Evolutionary conservation across 306 rosid species (phyloP).

Genomic region (Pachyrhizus erosus): DNA sequence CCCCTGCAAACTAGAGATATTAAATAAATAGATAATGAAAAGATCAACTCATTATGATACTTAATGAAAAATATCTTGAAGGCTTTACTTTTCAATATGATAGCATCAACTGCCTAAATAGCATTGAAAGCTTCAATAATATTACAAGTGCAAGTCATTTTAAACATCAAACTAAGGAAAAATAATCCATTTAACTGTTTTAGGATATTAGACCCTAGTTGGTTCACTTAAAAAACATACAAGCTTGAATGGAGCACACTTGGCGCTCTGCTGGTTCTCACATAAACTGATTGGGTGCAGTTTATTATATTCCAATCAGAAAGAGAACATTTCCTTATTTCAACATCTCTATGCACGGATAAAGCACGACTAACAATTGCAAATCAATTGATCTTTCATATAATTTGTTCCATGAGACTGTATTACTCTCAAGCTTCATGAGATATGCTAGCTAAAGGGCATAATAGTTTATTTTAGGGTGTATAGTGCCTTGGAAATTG

Average conservation of each 20-base stretch:
- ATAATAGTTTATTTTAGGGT: too few species aligned
- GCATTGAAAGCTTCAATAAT: background rate
- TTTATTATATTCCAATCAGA: background rate
- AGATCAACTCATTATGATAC: background rate
- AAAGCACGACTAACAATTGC: too few species aligned
- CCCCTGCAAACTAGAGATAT: background rate
- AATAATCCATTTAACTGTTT: background rate
- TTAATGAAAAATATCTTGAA: background rate
- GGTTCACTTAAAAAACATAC: background rate
- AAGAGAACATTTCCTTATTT: background rate
- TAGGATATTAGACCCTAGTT: background rate
- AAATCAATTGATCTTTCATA: too few species aligned
- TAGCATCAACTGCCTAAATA: background rate
- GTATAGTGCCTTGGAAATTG: too few species aligned
- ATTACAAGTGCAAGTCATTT: background rate
- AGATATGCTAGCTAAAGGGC: too few species aligned
- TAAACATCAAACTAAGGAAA: background rate
- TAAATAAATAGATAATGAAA: slow-evolving; percentile 10
- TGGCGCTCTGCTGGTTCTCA: background rate
- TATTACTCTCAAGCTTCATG: too few species aligned
- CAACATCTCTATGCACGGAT: too few species aligned
- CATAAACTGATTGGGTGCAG: background rate
- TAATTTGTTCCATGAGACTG: too few species aligned
- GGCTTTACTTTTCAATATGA: background rate
- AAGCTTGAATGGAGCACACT: background rate